Evolutionary conservation across 768 basidiomycete genomes (phyloP), one percentile per base, ranked within the genome.

Genomic region (Trametes gibbosa): DNA sequence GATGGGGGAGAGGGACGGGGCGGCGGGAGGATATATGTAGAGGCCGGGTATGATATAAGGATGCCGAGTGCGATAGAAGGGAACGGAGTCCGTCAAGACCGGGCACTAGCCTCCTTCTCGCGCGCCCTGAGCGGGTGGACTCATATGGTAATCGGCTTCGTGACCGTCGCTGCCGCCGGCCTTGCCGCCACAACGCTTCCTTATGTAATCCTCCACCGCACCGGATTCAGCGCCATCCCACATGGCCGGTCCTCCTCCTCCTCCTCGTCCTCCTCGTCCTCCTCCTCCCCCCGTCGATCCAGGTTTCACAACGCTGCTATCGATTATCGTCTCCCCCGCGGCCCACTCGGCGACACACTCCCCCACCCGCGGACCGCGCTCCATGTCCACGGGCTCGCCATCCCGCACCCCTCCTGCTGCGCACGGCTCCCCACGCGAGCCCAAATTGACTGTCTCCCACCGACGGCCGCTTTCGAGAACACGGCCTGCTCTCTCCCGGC

Each of bases 151-250:
- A 56, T 47, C 37, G 41, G 34, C 49, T 27, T 45, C 45, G n/a
- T n/a, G n/a, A n/a, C n/a, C n/a, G 41, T n/a, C 48, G n/a, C 39
- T 57, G 43, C 56, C 56, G 56, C 54, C 52, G 56, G 61, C 23
- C 24, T 58, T 57, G 51, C 52, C 56, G 61, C 61, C 61, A 62
- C 61, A 57, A 62, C 56, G 61, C 50, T 50, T 62, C 46, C 19
- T 62, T 58, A 62, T 37, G 37, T 62, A 53, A 62, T 53, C 50
- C 56, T 58, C 61, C 61, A 61, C 24, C 46, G 50, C 60, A 61
- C 55, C 60, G 60, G 60, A 52, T 51, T 56, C 59, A 40, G 46
- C 46, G 35, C 53, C 41, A 8, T 24, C 39, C 54, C 49, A 25
- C 59, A 50, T 50, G 49, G 54, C 34, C 48, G 32, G 29, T 53